phyloP scores from a whole-genome alignment of 257 asterid genomes.

The Plantago major region DNA sequence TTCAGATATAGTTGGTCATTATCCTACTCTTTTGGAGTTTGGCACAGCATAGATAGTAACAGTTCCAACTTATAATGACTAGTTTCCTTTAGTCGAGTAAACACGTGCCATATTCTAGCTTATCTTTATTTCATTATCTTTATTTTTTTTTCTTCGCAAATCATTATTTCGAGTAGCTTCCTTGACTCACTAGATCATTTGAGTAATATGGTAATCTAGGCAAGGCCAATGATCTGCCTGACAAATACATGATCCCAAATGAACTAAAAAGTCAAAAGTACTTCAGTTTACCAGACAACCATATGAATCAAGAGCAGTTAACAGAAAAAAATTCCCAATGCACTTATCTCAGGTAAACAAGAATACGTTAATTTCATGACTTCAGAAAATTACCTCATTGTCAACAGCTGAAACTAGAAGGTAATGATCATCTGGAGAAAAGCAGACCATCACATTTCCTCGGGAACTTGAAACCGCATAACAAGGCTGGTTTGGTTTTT shows the following conservation, averaged over 20 bases:
- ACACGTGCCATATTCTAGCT: background rate
- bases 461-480: slow-evolving; percentile 77
- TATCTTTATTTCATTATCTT: background rate
- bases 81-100: too few relatives aligned
- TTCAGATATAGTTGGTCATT: background rate
- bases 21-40: slow-evolving; percentile 5
- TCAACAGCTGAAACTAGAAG: slow-evolving; percentile 96
- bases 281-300: background rate
- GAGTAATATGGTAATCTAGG: too few relatives aligned
- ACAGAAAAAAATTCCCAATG: background rate
- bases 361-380: background rate
- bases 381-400: slow-evolving; percentile 63
- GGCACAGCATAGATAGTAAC: background rate
- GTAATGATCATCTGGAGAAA: slow-evolving; percentile 89
- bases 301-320: background rate
- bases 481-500: slow-evolving; percentile 68
- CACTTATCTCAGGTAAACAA: background rate
- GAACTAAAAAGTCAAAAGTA: background rate
- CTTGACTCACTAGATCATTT: too few relatives aligned
- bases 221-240: background rate
- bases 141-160: too few relatives aligned
- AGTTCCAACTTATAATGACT: slow-evolving; percentile 11
- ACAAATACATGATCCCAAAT: background rate
- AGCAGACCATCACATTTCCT: slow-evolving; percentile 95
- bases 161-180: too few relatives aligned